Evolutionary conservation across 495 filamentous ascomycete genomes (phyloP).

Genomic region (Penicillium verhagenii): DNA sequence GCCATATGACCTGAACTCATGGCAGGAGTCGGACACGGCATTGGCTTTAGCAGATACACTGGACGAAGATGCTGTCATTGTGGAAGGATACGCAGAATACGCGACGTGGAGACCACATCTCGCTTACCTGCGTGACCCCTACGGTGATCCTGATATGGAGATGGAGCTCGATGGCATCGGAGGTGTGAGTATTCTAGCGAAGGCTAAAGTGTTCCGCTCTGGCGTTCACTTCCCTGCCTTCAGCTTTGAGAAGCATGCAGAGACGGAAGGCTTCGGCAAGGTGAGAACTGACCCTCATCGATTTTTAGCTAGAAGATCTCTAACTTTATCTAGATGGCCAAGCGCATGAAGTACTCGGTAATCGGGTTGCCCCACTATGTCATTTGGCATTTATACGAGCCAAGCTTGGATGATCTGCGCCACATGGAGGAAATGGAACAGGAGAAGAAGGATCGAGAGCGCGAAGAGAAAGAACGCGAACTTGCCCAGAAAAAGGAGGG

Average conservation of each 20-base stretch:
- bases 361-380: slow-evolving; percentile 97
- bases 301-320: slow-evolving; percentile 8
- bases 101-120: slow-evolving; percentile 98
- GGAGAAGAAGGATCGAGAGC: slow-evolving; percentile 69
- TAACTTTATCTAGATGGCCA: slow-evolving; percentile 77
- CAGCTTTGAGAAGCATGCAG: slow-evolving; percentile 97
- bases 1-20: slow-evolving; percentile 97
- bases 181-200: slow-evolving; percentile 95
- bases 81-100: slow-evolving; percentile 99
- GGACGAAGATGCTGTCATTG: slow-evolving; percentile 98
- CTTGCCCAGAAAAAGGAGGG: slow-evolving; percentile 48
- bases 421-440: slow-evolving; percentile 98
- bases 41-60: slow-evolving; percentile 90
- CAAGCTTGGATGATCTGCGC: slow-evolving; percentile 91
- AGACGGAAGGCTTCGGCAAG: slow-evolving; percentile 99
- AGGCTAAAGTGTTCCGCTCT: slow-evolving; percentile 89
- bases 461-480: slow-evolving; percentile 70
- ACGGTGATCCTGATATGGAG: slow-evolving; percentile 98
- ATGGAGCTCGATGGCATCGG: slow-evolving; percentile 99
- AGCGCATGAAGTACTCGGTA: slow-evolving; percentile 93
- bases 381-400: slow-evolving; percentile 99
- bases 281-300: slow-evolving; percentile 43
- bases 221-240: slow-evolving; percentile 98
- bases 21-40: slow-evolving; percentile 98
- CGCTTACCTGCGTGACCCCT: slow-evolving; percentile 94